phyloP scores from a whole-genome alignment of 805 yeast genomes.

The Yarrowia divulgata region DNA sequence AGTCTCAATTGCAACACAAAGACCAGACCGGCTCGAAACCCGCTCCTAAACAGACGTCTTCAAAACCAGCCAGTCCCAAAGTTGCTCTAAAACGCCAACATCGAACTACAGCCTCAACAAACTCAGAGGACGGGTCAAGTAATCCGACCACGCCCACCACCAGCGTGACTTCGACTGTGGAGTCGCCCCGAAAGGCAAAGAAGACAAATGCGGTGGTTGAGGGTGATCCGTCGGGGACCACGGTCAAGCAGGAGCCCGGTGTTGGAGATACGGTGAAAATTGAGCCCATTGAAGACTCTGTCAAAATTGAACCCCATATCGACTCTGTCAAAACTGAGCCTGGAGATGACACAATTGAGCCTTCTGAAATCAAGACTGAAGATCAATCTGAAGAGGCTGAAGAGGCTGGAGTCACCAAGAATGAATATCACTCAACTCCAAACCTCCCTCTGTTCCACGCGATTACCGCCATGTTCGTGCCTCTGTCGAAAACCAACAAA shows the following conservation, averaged over 20 bases:
- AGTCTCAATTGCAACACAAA: background rate
- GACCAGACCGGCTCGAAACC: too few species aligned
- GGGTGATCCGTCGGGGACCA: background rate
- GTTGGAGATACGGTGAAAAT: background rate
- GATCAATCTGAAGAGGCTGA: too few species aligned
- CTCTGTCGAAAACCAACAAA: constrained; percentile 10
- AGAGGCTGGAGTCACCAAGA: background rate
- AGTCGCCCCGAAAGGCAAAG: constrained; percentile 19
- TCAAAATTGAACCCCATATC: background rate
- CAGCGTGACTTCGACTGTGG: background rate
- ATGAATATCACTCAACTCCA: constrained; percentile 9
- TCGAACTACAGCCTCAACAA: background rate
- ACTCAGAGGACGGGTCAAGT: background rate
- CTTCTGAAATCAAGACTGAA: background rate
- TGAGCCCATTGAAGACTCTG: constrained; percentile 4
- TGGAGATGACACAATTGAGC: background rate
- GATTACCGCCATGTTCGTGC: constrained; percentile 12
- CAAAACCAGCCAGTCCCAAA: background rate
- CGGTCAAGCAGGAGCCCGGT: constrained; percentile 16
- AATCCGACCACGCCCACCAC: background rate
- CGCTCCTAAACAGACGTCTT: background rate
- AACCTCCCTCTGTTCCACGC: constrained; percentile 12
- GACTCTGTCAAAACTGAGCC: background rate
- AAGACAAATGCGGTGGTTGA: constrained; percentile 17
- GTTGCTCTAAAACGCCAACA: constrained; percentile 27